Evolutionary conservation across 306 rosid genomes (phyloP).

Genomic region (Begonia loranthoides): DNA sequence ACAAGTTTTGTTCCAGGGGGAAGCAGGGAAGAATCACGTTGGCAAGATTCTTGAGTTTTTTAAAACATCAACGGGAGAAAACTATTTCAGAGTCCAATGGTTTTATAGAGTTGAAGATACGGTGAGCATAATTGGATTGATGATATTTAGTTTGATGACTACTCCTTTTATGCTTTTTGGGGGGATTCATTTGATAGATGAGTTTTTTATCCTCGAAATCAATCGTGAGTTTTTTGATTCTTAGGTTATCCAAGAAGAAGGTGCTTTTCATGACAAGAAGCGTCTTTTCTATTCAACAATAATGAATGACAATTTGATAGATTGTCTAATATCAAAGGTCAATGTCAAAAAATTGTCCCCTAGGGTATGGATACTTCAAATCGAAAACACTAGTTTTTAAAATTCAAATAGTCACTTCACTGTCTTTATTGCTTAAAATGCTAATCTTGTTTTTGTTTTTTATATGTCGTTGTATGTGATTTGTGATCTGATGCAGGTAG

Average conservation of each 20-base stretch:
- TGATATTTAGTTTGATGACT: neutral
- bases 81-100: slow-evolving; percentile 88
- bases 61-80: slow-evolving; percentile 44
- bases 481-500: slow-evolving; percentile 33
- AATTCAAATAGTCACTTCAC: neutral
- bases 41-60: slow-evolving; percentile 87
- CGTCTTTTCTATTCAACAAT: slow-evolving; percentile 82
- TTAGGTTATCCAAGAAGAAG: slow-evolving; percentile 63
- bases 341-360: slow-evolving; percentile 40
- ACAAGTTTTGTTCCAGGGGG: slow-evolving; percentile 48
- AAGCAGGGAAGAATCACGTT: slow-evolving; percentile 39
- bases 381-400: neutral
- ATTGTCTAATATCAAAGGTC: slow-evolving; percentile 63
- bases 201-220: neutral
- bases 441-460: too few relatives aligned
- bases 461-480: too few relatives aligned
- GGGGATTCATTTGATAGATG: neutral
- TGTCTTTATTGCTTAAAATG: neutral
- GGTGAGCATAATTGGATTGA: slow-evolving; percentile 28
- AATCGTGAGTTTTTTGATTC: slow-evolving; percentile 12
- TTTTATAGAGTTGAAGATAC: slow-evolving; percentile 87
- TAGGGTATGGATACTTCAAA: slow-evolving; percentile 35
- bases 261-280: slow-evolving; percentile 68
- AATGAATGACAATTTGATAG: slow-evolving; percentile 80
- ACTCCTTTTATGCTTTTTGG: too few relatives aligned